Evolutionary conservation across 306 rosid species (phyloP), one percentile per base, ranked within the genome.

Genomic region (Astragalus membranaceus): DNA sequence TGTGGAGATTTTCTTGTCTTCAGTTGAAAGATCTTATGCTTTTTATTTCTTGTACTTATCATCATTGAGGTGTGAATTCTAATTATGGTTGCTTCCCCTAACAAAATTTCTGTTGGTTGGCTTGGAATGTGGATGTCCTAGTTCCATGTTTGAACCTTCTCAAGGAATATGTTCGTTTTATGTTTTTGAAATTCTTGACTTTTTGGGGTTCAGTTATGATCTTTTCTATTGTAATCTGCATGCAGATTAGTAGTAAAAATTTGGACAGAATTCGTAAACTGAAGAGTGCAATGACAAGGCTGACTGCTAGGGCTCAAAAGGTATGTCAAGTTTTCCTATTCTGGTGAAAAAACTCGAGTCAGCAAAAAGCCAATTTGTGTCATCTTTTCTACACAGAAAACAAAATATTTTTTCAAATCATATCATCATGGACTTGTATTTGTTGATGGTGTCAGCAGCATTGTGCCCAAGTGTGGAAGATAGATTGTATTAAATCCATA

Each of bases 221-320:
- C 41, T 10, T 55, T 63, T 55, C 43, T 70, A 54, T 64, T 68
- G 33, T 42, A 11, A 35, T 73, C 62, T 73, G 76, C 86, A 93
- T 73, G 76, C 86, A 93, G 98, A 88, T 93, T 80, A 85, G 96
- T 67, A 90, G 96, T 77, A 94, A 97, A 77, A 93, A 93, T 84
- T 84, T 93, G 94, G 97, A 93, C 80, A 85, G 94, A 76, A 97
- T 93, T 74, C 97, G 97, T 79, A 93, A 90, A 80, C 49, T 90
- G 82, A 93, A 93, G 83, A 88, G 98, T 85, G 92, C 94, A 64
- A 94, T 94, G 97, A 94, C 98, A 12, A 88, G 98, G 89, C 73
- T 94, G 90, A 94, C 96, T 55, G 98, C 94, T 51, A 81, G 98
- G 71, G 98, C 90, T 55, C 98, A 94, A 83, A 90, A 94, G 97